Percentiles rank a stretch among this genome's conserved stretches.
Evolutionary conservation across 768 basidiomycete genomes (phyloP).

Genomic region (Amanita thiersii): DNA sequence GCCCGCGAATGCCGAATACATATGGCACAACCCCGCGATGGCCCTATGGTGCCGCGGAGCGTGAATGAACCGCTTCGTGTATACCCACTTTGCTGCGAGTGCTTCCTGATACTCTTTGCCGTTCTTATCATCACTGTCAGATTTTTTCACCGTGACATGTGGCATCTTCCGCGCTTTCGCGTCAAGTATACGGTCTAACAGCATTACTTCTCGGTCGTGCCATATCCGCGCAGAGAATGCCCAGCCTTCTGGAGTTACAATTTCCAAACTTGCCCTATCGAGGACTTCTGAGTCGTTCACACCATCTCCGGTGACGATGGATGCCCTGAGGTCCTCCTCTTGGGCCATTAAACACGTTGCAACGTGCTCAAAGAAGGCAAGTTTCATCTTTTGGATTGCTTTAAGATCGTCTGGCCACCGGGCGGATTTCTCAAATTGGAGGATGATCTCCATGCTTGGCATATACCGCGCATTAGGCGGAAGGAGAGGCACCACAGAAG

Average conservation of each 20-base stretch:
- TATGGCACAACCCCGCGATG: conserved; percentile 72
- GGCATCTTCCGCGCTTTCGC: conserved; percentile 31
- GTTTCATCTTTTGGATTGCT: conserved; percentile 90
- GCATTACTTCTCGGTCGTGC: conserved; percentile 77
- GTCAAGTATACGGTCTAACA: conserved; percentile 64
- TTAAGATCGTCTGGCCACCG: conserved; percentile 93
- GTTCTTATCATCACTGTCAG: conserved; percentile 26
- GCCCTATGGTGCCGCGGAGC: conserved; percentile 82
- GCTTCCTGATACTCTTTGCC: conserved; percentile 48
- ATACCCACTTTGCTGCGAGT: conserved; percentile 46
- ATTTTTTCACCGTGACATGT: conserved; percentile 23
- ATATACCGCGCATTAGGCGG: conserved; percentile 58
- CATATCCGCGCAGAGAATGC: conserved; percentile 80
- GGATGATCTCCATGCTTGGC: conserved; percentile 61
- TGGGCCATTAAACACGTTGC: conserved; percentile 54
- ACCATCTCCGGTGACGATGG: conserved; percentile 50
- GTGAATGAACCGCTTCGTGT: conserved; percentile 68
- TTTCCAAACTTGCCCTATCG: conserved; percentile 67
- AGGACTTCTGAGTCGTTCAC: conserved; percentile 42
- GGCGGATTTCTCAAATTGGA: conserved; percentile 90
- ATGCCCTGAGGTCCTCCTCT: conserved; percentile 42
- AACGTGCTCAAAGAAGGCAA: conserved; percentile 84
- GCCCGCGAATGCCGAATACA: conserved; percentile 68
- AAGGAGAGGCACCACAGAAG: conserved; percentile 39
- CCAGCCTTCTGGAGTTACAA: conserved; percentile 78